Evolutionary conservation across 768 basidiomycete genomes (phyloP).

Genomic region (Chiua virens): DNA sequence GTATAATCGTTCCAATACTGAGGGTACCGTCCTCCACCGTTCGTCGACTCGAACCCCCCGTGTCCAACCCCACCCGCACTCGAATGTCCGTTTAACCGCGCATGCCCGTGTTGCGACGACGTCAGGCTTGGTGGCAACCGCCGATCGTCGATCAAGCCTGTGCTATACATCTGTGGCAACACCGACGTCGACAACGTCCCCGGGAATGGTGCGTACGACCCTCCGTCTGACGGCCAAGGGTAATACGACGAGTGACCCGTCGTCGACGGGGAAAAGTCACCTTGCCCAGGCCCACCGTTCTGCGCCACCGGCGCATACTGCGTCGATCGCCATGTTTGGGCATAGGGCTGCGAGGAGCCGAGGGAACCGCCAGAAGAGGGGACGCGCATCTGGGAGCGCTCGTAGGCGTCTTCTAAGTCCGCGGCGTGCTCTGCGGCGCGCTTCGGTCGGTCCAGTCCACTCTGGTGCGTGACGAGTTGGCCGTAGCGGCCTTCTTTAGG

Average conservation of each 20-base stretch:
- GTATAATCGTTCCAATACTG: conserved; percentile 60
- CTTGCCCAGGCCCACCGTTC: conserved; percentile 6
- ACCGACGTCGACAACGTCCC: conserved; percentile 67
- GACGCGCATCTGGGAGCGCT: conserved; percentile 21
- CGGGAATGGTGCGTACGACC: conserved; percentile 36
- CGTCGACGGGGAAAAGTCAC: conserved; percentile 6
- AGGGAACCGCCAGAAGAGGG: conserved; percentile 5
- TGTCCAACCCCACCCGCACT: conserved; percentile 10
- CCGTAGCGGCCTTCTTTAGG: conserved; percentile 2
- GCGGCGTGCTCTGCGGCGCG: conserved; percentile 57
- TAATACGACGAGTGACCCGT: conserved; percentile 36
- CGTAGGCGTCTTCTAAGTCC: conserved; percentile 36
- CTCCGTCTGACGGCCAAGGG: conserved; percentile 43
- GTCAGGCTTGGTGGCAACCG: conserved; percentile 20
- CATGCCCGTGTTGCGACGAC: conserved; percentile 18
- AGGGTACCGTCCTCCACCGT: conserved; percentile 38
- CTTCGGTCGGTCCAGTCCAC: conserved; percentile 45
- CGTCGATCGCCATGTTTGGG: conserved; percentile 31
- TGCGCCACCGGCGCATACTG: conserved; percentile 13
- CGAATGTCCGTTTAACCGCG: conserved; percentile 18
- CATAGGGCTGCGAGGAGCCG: conserved; percentile 20
- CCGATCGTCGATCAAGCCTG: conserved; percentile 60
- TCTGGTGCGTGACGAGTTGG: conserved; percentile 12
- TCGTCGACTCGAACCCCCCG: conserved; percentile 19
- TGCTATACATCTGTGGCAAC: conserved; percentile 74